Evolutionary conservation across 2,329 filamentous ascomycete species (phyloP), one percentile per base, ranked within the genome.

Genomic region (Penicillium capsulatum): DNA sequence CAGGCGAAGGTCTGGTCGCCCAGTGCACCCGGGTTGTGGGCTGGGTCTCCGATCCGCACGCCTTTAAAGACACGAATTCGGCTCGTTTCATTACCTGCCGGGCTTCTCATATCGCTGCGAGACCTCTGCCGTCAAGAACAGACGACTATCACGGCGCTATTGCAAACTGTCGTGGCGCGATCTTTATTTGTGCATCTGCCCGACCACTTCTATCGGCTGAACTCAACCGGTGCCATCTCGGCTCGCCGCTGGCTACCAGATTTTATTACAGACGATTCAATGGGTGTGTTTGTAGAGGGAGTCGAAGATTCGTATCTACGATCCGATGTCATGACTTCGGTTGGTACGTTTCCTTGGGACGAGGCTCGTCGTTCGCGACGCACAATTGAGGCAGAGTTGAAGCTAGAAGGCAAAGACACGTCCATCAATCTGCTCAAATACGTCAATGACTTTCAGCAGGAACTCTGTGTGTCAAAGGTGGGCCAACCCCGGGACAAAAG

Each of bases 111-210:
- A 2, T 44, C 48, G 0, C 48, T 72, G 17, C 57, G 56, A 11
- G 33, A 56, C 1, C 14, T 50, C 15, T 69, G 68, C 40, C 64
- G 66, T 6, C 27, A 54, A 8, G 55, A 73, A 37, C 42, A 38
- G 10, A 66, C 68, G 0, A 71, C 65, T 3, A 56, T 72, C 26
- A 72, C 69, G 3, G 65, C 61, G 7, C 55, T 62, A 1, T 39
- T 73, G 15, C 60, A 71, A 42, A 60, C 59, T 0, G 38, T 68
- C 15, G 28, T 72, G 17, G 67, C 68, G 1, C 58, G 61, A 9
- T 55, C 64, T 0, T 33, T 72, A 2, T 65, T 71, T 38, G 19
- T 49, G 1, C 48, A 66, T 14, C 42, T 65, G 3, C 54, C 59
- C 1, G 34, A 47, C 3, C 38, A 50, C 3, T 67, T 44, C 37